Percentiles rank a stretch among this genome's conserved stretches.
Evolutionary conservation across 345 rosid species (phyloP).

Genomic region (Anacardium occidentale): DNA sequence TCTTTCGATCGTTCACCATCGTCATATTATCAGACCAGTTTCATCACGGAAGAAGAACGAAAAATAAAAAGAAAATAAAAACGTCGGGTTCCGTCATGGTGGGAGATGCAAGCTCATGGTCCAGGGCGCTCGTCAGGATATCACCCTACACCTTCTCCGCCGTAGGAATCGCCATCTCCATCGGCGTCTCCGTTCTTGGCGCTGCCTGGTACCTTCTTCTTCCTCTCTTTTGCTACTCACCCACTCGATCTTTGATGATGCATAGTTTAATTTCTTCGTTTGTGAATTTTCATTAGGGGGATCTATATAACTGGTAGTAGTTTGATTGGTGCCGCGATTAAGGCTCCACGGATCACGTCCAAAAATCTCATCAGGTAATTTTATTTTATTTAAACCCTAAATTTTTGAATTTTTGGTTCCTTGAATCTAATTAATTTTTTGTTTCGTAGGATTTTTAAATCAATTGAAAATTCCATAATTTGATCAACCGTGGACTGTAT

Average conservation of each 20-base stretch:
- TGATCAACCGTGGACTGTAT: neutral
- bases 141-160: slow-evolving; percentile 98
- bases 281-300: slow-evolving; percentile 50
- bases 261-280: neutral
- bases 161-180: slow-evolving; percentile 87
- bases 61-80: neutral
- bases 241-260: neutral
- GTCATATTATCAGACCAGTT: slow-evolving; percentile 12
- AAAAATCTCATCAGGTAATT: slow-evolving; percentile 88
- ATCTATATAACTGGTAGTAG: slow-evolving; percentile 97
- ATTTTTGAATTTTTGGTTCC: no score
- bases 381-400: slow-evolving; percentile 8
- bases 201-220: slow-evolving; percentile 77
- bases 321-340: slow-evolving; percentile 96
- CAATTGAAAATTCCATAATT: neutral
- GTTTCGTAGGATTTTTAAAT: neutral
- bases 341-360: slow-evolving; percentile 97
- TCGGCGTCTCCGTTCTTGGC: slow-evolving; percentile 98
- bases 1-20: neutral
- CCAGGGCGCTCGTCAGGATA: slow-evolving; percentile 65
- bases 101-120: slow-evolving; percentile 71
- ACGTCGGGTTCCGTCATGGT: slow-evolving; percentile 41
- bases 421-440: neutral
- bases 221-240: neutral
- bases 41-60: neutral